Base-by-base conservation (phyloP, 768 basidiomycete species). In the Russula abietina region DNA sequence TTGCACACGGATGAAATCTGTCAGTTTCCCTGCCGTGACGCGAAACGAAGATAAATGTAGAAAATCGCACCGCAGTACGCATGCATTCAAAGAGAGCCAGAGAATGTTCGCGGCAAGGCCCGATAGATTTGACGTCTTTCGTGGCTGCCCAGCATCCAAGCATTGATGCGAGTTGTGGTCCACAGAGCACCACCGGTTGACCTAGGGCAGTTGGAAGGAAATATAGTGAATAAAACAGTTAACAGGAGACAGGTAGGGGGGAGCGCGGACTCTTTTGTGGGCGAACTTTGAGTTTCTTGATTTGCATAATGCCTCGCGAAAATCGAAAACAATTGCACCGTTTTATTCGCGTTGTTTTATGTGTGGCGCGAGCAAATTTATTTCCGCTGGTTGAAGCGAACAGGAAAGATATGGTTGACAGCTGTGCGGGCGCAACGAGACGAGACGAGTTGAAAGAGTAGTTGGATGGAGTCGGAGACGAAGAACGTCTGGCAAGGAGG, bases 121-220 rank as follows among this genome's bases (percentile, higher is more conserved):
- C 73, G 5, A 76, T 75, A 14, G 83, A 83, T 56, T 78, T 77
- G 39, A 86, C 64, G 72, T 94, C 91, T 16, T 76, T 74, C 8
- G 81, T 81, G 17, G 88, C 87, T 30, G 92, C 89, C 91, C 90
- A 93, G 73, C 92, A 95, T 39, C 85, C 84, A 38, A 95, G 83
- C 89, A 95, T 89, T 50, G 81, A 75, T 19, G 85, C 80, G 60
- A 94, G 80, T 72, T 92, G 85, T 32, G 81, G 73, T 6, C 81
- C 83, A 71, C 89, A 90, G 33, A 67, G 59, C 10, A 60, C 56
- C 71, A 87, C 78, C 61, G 80, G 81, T 26, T 75, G 75, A 53
- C 78, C 73, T 36, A 75, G 72, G 62, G 75, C 57, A 59, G 38
- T 16, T 3, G 24, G 22, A n/a, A 64, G 28, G 68, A 64, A 66